Evolutionary conservation across 495 filamentous ascomycete species (phyloP).

Genomic region (Tuber calosporum): DNA sequence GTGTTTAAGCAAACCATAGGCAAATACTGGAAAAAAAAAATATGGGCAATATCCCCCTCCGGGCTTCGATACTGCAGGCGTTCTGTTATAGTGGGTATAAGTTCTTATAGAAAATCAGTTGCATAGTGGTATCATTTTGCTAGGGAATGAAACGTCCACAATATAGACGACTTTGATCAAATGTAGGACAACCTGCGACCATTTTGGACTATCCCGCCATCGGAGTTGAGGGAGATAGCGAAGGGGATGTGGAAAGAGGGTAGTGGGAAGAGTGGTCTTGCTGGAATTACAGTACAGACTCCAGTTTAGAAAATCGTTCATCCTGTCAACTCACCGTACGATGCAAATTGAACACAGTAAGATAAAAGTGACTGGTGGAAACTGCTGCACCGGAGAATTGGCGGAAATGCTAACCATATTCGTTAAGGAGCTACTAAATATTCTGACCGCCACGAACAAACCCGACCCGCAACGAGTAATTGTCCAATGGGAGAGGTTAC

Average conservation of each 20-base stretch:
- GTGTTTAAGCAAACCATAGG: conserved; percentile 55
- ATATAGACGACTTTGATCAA: conserved; percentile 66
- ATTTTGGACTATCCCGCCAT: conserved; percentile 59
- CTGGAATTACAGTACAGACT: conserved; percentile 28
- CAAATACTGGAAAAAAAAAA: conserved; percentile 53
- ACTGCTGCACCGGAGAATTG: conserved; percentile 61
- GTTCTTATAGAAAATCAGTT: not conserved
- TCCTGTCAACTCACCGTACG: conserved; percentile 45
- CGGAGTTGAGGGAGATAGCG: conserved; percentile 50
- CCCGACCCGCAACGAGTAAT: conserved; percentile 64
- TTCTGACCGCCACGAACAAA: conserved; percentile 63
- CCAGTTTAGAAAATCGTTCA: not conserved
- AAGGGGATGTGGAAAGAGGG: conserved; percentile 45
- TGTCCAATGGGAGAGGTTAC: conserved; percentile 59
- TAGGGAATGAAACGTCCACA: conserved; percentile 51
- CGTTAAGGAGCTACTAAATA: conserved; percentile 57
- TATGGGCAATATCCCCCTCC: conserved; percentile 67
- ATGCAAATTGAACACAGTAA: conserved; percentile 50
- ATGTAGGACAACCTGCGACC: conserved; percentile 63
- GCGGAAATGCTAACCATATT: conserved; percentile 53
- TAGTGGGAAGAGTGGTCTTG: conserved; percentile 51
- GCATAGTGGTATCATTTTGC: conserved; percentile 60
- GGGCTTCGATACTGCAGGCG: conserved; percentile 51
- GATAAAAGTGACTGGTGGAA: conserved; percentile 50
- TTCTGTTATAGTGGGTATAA: not conserved